Conservation (phyloP, 2,329 filamentous ascomycete species). For the Pseudodiploospora longispora region DNA sequence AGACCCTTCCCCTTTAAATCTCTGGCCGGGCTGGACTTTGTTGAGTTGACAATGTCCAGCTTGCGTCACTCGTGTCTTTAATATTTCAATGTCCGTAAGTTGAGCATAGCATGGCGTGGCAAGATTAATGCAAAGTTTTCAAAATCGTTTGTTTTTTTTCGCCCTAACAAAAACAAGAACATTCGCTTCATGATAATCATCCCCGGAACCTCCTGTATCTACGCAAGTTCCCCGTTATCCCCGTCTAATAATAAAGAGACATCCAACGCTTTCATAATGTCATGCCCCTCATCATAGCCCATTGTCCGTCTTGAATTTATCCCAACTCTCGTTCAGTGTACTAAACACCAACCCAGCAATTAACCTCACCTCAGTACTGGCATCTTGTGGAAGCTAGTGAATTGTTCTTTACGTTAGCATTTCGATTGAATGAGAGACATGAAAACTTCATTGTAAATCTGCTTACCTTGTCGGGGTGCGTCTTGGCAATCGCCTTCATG, state of each 20-base stretch:
- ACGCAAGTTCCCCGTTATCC: too few relatives aligned
- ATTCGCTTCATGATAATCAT: too few relatives aligned
- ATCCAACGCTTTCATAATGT: neutral
- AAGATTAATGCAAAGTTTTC: too few relatives aligned
- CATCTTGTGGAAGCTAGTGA: conserved; percentile 52
- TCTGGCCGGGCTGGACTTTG: too few relatives aligned
- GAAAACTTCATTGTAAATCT: neutral
- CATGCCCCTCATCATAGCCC: conserved; percentile 36
- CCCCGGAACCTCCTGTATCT: too few relatives aligned
- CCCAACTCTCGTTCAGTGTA: conserved; percentile 65
- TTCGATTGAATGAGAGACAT: neutral
- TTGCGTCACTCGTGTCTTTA: too few relatives aligned
- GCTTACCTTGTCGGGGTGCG: conserved; percentile 91
- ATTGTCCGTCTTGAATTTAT: conserved; percentile 64
- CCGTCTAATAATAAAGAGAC: too few relatives aligned
- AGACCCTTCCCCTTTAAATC: too few relatives aligned
- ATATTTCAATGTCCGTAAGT: neutral
- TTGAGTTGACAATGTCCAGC: too few relatives aligned
- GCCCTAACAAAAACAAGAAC: too few relatives aligned
- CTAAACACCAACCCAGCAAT: conserved; percentile 59
- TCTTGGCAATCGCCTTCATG: conserved; percentile 98
- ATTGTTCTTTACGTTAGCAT: conserved; percentile 6
- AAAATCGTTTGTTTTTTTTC: too few relatives aligned
- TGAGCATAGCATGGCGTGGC: conserved; percentile 8
- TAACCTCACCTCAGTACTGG: conserved; percentile 56